phyloP scores from a whole-genome alignment of 2,329 filamentous ascomycete genomes.

The Colletotrichum falcatum region DNA sequence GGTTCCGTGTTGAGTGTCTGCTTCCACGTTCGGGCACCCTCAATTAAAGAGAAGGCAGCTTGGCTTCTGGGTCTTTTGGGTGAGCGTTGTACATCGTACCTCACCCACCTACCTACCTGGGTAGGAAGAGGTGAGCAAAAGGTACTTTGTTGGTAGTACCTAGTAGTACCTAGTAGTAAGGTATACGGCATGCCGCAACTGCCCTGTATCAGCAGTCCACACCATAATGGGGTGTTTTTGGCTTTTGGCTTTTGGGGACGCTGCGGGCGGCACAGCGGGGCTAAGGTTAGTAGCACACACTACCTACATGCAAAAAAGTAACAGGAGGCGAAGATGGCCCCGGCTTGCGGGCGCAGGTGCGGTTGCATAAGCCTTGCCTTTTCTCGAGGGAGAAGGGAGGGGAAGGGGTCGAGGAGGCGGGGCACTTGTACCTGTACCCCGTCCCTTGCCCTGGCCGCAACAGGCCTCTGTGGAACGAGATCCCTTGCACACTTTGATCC shows the following conservation, averaged over 20 bases:
- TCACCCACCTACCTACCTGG: too few species aligned
- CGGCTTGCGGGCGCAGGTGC: constrained; percentile 34
- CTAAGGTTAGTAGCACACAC: constrained; percentile 34
- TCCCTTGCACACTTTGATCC: background rate
- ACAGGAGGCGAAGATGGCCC: constrained; percentile 30
- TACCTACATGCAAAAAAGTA: constrained; percentile 31
- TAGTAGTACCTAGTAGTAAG: too few species aligned
- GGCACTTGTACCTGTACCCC: constrained; percentile 13
- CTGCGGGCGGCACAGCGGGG: constrained; percentile 38
- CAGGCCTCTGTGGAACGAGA: background rate
- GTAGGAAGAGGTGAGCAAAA: constrained; percentile 7
- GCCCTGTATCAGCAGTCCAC: constrained; percentile 24
- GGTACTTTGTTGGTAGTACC: background rate
- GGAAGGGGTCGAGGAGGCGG: background rate
- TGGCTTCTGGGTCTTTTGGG: constrained; percentile 10
- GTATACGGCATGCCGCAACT: too few species aligned
- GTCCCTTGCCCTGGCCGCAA: background rate
- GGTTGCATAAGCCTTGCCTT: constrained; percentile 31
- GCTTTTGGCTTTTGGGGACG: constrained; percentile 33
- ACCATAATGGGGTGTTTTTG: constrained; percentile 29
- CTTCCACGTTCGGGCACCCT: constrained; percentile 28
- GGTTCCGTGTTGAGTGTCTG: constrained; percentile 24
- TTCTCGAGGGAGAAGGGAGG: too few species aligned
- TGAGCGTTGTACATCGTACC: background rate
- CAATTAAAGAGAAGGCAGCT: constrained; percentile 34